Conservation (phyloP, 2,329 filamentous ascomycete species). For the Penicillium nordicum region DNA sequence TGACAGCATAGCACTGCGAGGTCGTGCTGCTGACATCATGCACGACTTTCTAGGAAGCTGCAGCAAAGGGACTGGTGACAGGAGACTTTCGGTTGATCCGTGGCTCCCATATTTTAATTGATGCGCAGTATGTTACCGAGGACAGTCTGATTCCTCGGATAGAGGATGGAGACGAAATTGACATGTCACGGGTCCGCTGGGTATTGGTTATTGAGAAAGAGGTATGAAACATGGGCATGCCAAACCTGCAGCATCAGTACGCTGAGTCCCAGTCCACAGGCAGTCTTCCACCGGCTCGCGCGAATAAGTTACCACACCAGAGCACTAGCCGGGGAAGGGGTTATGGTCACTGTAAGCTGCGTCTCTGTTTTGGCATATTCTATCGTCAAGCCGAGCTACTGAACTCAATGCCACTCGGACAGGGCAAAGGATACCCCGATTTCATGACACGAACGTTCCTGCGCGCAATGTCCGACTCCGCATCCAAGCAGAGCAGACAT, state of each 20-base stretch:
- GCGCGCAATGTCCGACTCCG: slow-evolving; percentile 41
- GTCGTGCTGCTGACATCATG: neutral
- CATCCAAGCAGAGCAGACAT: slow-evolving; percentile 22
- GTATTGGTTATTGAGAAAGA: slow-evolving; percentile 64
- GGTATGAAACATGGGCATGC: slow-evolving; percentile 32
- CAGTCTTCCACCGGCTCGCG: slow-evolving; percentile 57
- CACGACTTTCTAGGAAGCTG: slow-evolving; percentile 34
- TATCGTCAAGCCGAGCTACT: neutral
- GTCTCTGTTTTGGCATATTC: neutral
- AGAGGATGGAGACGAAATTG: slow-evolving; percentile 44
- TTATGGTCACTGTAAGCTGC: slow-evolving; percentile 54
- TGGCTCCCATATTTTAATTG: slow-evolving; percentile 28
- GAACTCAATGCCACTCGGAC: neutral
- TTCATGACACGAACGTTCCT: slow-evolving; percentile 56
- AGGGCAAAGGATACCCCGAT: slow-evolving; percentile 66
- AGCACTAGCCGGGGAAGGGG: slow-evolving; percentile 43
- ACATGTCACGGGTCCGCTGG: slow-evolving; percentile 51
- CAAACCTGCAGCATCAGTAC: neutral
- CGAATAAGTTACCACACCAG: slow-evolving; percentile 47
- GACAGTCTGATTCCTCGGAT: slow-evolving; percentile 54
- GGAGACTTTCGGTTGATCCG: slow-evolving; percentile 33
- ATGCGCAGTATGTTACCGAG: slow-evolving; percentile 39
- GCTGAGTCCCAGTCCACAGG: slow-evolving; percentile 38
- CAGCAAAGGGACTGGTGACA: slow-evolving; percentile 43
- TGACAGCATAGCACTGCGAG: neutral